phyloP scores from a whole-genome alignment of 345 rosid species.

The Trapa bicornis region DNA sequence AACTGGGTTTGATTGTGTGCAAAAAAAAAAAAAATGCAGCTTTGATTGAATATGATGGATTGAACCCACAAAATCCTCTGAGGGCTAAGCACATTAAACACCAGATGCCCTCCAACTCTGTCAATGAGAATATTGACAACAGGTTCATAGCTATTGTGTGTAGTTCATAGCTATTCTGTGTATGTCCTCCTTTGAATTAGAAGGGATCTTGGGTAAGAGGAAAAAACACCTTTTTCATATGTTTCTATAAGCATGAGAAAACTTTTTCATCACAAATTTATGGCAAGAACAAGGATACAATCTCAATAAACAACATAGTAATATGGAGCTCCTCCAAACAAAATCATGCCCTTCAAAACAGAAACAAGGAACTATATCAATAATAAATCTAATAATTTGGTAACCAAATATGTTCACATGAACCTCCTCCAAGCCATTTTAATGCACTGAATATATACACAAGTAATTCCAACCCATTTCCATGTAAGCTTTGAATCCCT shows the following conservation, averaged over 20 bases:
- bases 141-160: too few relatives aligned
- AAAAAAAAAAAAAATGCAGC: too few relatives aligned
- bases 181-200: background rate
- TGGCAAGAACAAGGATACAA: background rate
- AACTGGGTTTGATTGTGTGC: too few relatives aligned
- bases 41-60: too few relatives aligned
- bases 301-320: background rate
- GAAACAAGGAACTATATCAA: background rate
- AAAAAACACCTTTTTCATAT: too few relatives aligned
- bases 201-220: background rate
- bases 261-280: background rate
- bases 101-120: background rate
- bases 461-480: slow-evolving; percentile 14
- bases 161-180: background rate
- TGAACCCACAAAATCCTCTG: too few relatives aligned
- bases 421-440: background rate
- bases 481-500: background rate
- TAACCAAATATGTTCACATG: background rate
- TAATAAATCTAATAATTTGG: background rate
- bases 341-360: background rate
- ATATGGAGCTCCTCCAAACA: background rate
- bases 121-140: background rate
- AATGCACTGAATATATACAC: background rate
- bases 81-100: background rate
- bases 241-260: background rate